phyloP scores from a whole-genome alignment of 2,329 filamentous ascomycete species.

The Colletotrichum eremochloae region DNA sequence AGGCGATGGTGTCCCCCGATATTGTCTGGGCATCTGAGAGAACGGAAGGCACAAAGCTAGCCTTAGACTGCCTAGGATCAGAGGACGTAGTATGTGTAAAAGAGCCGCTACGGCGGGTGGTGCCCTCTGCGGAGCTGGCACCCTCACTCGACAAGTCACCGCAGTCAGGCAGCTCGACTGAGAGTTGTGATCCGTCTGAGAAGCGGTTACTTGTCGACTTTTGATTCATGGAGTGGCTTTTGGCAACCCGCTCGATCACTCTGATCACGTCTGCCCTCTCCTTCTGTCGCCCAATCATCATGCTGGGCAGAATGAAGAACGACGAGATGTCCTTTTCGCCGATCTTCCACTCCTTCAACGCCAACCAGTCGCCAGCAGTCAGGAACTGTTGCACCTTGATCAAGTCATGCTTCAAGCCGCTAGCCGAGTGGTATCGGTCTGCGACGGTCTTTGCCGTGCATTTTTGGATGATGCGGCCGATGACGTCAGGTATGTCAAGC shows the following conservation, averaged over 20 bases:
- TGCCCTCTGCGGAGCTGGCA: conserved; percentile 68
- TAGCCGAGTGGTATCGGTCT: conserved; percentile 90
- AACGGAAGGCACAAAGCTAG: conserved; percentile 56
- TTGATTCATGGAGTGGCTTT: conserved; percentile 67
- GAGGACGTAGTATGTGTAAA: conserved; percentile 60
- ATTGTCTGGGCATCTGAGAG: conserved; percentile 57
- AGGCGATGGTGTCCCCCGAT: conserved; percentile 63
- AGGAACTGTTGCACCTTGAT: conserved; percentile 80
- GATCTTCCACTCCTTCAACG: conserved; percentile 80
- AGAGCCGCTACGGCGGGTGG: conserved; percentile 62
- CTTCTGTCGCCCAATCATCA: conserved; percentile 82
- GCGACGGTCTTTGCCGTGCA: conserved; percentile 91
- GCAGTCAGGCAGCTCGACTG: conserved; percentile 61
- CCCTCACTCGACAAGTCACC: conserved; percentile 72
- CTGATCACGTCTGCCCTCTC: conserved; percentile 79
- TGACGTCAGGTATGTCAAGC: conserved; percentile 85
- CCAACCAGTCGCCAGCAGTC: conserved; percentile 78
- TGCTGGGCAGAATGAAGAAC: conserved; percentile 87
- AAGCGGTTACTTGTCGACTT: conserved; percentile 60
- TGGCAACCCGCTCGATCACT: conserved; percentile 82
- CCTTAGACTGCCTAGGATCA: conserved; percentile 57
- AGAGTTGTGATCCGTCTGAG: conserved; percentile 68
- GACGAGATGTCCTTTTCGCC: conserved; percentile 90
- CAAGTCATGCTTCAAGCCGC: conserved; percentile 87
- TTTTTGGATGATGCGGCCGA: conserved; percentile 87